Evolutionary conservation across 2,329 filamentous ascomycete species (phyloP).

Genomic region (Cladosporium austrohemisphaericum): DNA sequence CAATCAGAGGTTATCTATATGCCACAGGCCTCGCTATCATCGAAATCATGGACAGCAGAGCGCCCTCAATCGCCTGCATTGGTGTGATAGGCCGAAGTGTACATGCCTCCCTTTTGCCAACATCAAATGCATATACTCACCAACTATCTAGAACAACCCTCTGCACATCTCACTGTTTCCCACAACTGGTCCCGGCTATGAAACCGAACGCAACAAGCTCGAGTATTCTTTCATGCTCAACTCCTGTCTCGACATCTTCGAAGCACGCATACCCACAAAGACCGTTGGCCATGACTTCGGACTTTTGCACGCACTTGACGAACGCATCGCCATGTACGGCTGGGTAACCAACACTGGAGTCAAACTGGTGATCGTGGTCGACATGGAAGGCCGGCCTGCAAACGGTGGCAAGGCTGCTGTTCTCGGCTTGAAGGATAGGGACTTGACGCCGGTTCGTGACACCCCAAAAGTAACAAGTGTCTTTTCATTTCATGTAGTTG

Average conservation of each 20-base stretch:
- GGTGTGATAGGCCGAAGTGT: constrained; percentile 93
- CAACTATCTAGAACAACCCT: constrained; percentile 73
- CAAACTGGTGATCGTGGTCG: constrained; percentile 84
- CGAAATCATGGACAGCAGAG: constrained; percentile 16
- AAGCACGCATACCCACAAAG: constrained; percentile 72
- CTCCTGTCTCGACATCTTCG: constrained; percentile 89
- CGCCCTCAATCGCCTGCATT: constrained; percentile 81
- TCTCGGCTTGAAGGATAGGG: constrained; percentile 74
- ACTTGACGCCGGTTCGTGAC: constrained; percentile 70
- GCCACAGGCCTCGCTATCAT: too few relatives aligned
- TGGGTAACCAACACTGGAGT: constrained; percentile 95
- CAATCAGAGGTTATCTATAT: too few relatives aligned
- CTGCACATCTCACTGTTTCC: constrained; percentile 90
- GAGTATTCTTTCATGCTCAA: constrained; percentile 91
- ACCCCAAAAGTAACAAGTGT: background rate
- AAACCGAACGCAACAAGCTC: constrained; percentile 62
- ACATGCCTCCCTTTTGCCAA: constrained; percentile 31
- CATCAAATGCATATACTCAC: constrained; percentile 10
- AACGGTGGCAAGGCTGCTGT: constrained; percentile 39
- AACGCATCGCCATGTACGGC: constrained; percentile 88
- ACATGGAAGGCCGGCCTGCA: constrained; percentile 72
- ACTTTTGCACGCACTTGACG: constrained; percentile 87
- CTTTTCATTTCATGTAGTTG: constrained; percentile 13
- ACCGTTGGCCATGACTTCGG: constrained; percentile 80
- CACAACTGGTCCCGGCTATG: constrained; percentile 40